Percentiles rank a stretch among this genome's conserved stretches.
These are phyloP conservation scores for Xylaria sp. DNA, from an alignment of 2,329 filamentous ascomycete species.

Conservation along the genomic window DNA sequence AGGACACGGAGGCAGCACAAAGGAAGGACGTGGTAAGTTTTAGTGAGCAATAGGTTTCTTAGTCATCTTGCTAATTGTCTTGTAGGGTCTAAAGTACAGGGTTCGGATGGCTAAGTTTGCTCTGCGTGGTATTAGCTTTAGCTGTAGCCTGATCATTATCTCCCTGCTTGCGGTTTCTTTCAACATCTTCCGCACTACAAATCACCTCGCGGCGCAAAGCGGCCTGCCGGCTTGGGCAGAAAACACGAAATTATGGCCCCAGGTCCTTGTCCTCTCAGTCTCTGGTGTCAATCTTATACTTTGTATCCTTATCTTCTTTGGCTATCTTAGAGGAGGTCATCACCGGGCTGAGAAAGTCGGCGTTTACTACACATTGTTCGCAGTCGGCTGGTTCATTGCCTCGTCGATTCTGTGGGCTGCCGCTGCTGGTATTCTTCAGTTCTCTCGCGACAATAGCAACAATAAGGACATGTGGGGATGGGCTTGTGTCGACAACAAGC, in stretches of 20 bases:
- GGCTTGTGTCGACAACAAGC: slow-evolving; percentile 91
- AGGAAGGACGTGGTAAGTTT: slow-evolving; percentile 80
- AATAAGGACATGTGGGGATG: slow-evolving; percentile 97
- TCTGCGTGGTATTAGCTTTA: slow-evolving; percentile 94
- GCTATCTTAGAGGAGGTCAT: slow-evolving; percentile 89
- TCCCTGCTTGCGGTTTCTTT: slow-evolving; percentile 89
- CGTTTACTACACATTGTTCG: slow-evolving; percentile 94
- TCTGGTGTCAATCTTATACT: slow-evolving; percentile 80
- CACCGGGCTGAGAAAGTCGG: slow-evolving; percentile 87
- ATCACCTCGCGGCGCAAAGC: slow-evolving; percentile 73
- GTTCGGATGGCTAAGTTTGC: slow-evolving; percentile 94
- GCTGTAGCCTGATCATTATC: slow-evolving; percentile 93
- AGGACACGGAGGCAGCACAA: slow-evolving; percentile 82
- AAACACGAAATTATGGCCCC: slow-evolving; percentile 84
- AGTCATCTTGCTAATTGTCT: slow-evolving; percentile 43
- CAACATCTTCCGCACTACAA: slow-evolving; percentile 90
- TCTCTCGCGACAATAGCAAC: slow-evolving; percentile 71
- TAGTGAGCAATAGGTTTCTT: neutral
- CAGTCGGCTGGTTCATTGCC: slow-evolving; percentile 91
- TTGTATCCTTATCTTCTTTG: slow-evolving; percentile 79
- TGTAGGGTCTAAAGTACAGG: slow-evolving; percentile 86
- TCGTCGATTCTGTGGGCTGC: slow-evolving; percentile 92
- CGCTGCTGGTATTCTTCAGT: slow-evolving; percentile 83
- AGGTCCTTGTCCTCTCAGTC: slow-evolving; percentile 80
- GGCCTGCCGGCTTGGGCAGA: slow-evolving; percentile 83